Evolutionary conservation across 2,329 filamentous ascomycete species (phyloP).

Genomic region (Aspergillus transmontanensis): DNA sequence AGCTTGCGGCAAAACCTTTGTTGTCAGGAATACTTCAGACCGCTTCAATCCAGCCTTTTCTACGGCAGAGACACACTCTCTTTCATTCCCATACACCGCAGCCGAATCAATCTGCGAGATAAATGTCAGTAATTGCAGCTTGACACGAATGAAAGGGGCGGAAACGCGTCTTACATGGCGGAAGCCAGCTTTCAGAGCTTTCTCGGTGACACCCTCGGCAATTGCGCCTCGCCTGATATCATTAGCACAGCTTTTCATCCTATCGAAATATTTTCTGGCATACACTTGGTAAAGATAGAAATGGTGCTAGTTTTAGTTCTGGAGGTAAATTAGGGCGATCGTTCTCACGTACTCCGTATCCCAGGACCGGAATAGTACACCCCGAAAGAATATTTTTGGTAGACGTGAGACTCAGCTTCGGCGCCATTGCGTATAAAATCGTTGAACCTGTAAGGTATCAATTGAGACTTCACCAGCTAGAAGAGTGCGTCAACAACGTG

Average conservation of each 20-base stretch:
- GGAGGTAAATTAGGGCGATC: background rate
- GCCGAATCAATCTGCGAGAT: background rate
- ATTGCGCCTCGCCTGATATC: background rate
- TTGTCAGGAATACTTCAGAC: background rate
- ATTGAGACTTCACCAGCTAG: too few species aligned
- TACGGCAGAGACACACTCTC: background rate
- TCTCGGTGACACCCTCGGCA: background rate
- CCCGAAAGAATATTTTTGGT: background rate
- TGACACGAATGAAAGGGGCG: background rate
- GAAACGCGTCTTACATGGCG: background rate
- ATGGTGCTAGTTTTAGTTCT: background rate
- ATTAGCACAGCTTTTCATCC: background rate
- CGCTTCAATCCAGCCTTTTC: background rate
- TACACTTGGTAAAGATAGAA: background rate
- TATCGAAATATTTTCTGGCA: background rate
- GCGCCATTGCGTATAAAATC: too few species aligned
- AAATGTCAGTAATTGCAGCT: background rate
- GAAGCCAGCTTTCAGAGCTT: background rate
- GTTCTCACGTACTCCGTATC: background rate
- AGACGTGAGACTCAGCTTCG: background rate
- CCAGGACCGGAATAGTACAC: background rate
- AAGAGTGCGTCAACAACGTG: too few species aligned
- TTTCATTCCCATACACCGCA: background rate
- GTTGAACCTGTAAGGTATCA: too few species aligned
- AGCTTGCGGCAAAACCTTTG: background rate